These are phyloP conservation scores for Dimargaris xerosporica DNA, from an alignment of 192 early-diverging fungal genomes.

Conservation along the genomic window DNA sequence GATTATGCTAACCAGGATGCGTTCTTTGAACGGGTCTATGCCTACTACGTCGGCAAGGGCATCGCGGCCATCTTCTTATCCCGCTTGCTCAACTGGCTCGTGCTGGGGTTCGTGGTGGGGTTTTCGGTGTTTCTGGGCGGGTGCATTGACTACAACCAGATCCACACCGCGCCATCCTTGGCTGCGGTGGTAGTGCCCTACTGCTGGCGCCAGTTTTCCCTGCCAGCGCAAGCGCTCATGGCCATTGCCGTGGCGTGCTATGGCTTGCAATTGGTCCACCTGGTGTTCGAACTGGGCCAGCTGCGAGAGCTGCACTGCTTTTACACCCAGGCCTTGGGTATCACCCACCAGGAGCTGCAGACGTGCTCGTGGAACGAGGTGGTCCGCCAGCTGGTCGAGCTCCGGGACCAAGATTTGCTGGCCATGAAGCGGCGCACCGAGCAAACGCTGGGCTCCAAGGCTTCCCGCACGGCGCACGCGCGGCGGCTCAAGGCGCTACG, in stretches of 20 bases:
- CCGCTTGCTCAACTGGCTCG: conserved; percentile 63
- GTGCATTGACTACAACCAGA: conserved; percentile 76
- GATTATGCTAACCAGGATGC: conserved; percentile 74
- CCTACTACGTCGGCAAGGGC: conserved; percentile 83
- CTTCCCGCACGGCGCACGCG: conserved; percentile 16
- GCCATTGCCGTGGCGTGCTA: conserved; percentile 56
- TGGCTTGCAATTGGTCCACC: conserved; percentile 50
- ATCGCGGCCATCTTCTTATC: conserved; percentile 65
- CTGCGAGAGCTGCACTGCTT: conserved; percentile 76
- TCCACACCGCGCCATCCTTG: conserved; percentile 52
- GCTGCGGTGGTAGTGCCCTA: conserved; percentile 62
- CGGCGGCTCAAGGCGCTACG: conserved; percentile 32
- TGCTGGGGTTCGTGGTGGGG: conserved; percentile 69
- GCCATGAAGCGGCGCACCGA: conserved; percentile 27
- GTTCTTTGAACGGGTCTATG: conserved; percentile 65
- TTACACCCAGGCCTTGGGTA: conserved; percentile 59
- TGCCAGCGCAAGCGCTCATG: conserved; percentile 38
- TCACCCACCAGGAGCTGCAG: conserved; percentile 65
- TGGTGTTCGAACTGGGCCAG: conserved; percentile 50
- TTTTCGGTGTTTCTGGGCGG: conserved; percentile 81
- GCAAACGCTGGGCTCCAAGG: conserved; percentile 19
- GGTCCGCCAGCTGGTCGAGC: conserved; percentile 49
- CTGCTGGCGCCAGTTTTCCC: conserved; percentile 51
- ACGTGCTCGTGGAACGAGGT: conserved; percentile 80
- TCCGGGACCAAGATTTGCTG: conserved; percentile 47